Evolutionary conservation across 495 filamentous ascomycete genomes (phyloP), one percentile per base, ranked within the genome.

Genomic region (Cryomyces minteri): DNA sequence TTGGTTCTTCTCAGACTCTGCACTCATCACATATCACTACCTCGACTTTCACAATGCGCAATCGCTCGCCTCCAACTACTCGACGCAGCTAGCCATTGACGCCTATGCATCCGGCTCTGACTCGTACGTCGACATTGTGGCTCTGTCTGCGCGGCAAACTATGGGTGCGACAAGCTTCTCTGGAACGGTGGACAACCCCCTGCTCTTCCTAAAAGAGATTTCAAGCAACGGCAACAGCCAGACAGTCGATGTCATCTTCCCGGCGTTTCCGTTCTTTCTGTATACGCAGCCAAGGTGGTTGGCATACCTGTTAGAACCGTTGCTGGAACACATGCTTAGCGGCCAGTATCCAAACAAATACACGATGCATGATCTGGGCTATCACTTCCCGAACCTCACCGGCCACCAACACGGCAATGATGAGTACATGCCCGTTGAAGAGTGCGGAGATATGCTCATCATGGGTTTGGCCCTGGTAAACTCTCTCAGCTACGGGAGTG

Each of bases 241-340:
- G 54, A 96, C 88, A 1, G 86, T 96, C 31, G 88, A 96, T 67
- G 86, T 96, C 55, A 94, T 96, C 54, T 96, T 93, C 70, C 88
- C 88, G 0, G 70, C 86, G 0, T 94, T 88, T 61, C 84, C 88
- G 0, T 96, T 94, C 69, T 94, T 94, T 67, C 53, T 94, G 37
- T 96, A 96, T 54, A 93, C 87, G 32, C 90, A 92, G 57, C 88
- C 88, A 5, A 70, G 76, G 31, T 96, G 88, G 88, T 64, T 92
- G 51, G 85, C 82, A 5, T 93, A 94, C 57, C 66, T 94, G 7
- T 67, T 96, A 0, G 86, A 94, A 59, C 88, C 88, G 1, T 61
- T 94, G 37, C 72, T 96, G 34, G 88, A 94, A 64, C 85, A 96
- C 59, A 85, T 83, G 64, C 61, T 84, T 18, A 92, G 85, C 55